Base-by-base conservation (phyloP, 2,329 filamentous ascomycete genomes). In the Aspergillus intermedius region DNA sequence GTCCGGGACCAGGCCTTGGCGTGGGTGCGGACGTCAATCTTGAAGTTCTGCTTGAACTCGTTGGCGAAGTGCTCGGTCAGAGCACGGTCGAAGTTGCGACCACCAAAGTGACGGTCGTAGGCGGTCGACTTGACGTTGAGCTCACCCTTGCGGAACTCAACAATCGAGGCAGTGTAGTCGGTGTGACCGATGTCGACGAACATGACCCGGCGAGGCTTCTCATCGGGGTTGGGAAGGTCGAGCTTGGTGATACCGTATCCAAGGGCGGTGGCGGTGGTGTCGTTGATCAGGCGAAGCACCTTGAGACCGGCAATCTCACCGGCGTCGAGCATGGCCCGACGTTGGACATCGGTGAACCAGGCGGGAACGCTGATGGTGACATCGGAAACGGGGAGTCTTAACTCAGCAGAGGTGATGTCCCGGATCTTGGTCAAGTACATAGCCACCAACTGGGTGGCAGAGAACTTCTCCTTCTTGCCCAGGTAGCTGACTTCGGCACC, bases 201-300 rank as follows among this genome's bases (percentile, higher is more conserved):
- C 59, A 82, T 84, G 48, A 97, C 90, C 49, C 91, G 83, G 65
- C 87, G 84, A 52, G 93, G 91, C 77, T 89, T 89, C 82, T 97
- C 91, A 63, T 97, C 93, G 39, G 86, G 79, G 23, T 77, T 76
- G 49, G 91, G 93, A 30, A 98, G 83, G 70, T 98, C 93, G 53
- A 91, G 80, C 80, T 98, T 97, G 63, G 93, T 96, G 77, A 98
- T 97, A 69, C 93, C 93, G 71, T 90, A 98, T 57, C 93, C 93
- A 42, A 98, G 84, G 54, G 93, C 93, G 55, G 91, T 90, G 52
- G 93, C 93, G 45, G 93, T 97, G 59, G 89, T 96, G 75, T 97
- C 93, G 76, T 98, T 98, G 79, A 98, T 94, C 55, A 98, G 79
- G 53, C 93, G 84, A 56, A 98, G 84, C 35, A 91, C 79, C 76